A percentile compares a stretch with the other conserved stretches of the same genome.
Conservation (phyloP, 768 basidiomycete species). For the Rickenella mellea region DNA sequence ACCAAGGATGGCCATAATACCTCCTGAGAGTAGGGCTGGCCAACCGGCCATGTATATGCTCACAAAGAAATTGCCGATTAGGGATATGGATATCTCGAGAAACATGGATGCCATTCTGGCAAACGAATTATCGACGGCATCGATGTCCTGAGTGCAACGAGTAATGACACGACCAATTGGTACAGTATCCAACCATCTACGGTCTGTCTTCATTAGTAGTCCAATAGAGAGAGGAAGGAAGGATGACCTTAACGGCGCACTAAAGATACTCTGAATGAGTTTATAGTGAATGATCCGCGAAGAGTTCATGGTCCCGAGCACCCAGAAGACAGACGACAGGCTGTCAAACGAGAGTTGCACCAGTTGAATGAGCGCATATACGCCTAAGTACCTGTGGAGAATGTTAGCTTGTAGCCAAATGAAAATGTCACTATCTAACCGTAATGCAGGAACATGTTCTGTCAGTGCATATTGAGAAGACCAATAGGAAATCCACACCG, state of each 20-base stretch:
- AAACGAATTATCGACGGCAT: constrained; percentile 6
- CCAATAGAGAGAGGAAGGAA: neutral
- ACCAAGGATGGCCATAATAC: constrained; percentile 19
- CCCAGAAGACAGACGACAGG: neutral
- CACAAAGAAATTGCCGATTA: constrained; percentile 11
- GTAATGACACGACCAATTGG: constrained; percentile 51
- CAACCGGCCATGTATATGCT: neutral
- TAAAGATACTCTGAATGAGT: neutral
- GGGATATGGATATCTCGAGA: constrained; percentile 6
- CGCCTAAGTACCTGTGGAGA: too few relatives aligned
- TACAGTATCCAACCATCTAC: constrained; percentile 40
- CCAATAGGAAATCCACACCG: constrained; percentile 3
- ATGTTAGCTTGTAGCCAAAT: too few relatives aligned
- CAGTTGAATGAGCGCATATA: too few relatives aligned
- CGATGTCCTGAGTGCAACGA: constrained; percentile 59
- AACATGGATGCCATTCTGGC: neutral
- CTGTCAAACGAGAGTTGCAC: constrained; percentile 45
- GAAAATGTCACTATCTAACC: too few relatives aligned
- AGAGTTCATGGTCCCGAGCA: neutral
- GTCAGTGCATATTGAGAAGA: constrained; percentile 1
- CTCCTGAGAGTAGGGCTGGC: constrained; percentile 9
- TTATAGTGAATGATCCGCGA: constrained; percentile 22
- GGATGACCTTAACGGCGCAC: neutral
- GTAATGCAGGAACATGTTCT: too few relatives aligned
- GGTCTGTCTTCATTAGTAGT: neutral